Base-by-base conservation (phyloP, 805 yeast species). In the Priceomyces medius region DNA sequence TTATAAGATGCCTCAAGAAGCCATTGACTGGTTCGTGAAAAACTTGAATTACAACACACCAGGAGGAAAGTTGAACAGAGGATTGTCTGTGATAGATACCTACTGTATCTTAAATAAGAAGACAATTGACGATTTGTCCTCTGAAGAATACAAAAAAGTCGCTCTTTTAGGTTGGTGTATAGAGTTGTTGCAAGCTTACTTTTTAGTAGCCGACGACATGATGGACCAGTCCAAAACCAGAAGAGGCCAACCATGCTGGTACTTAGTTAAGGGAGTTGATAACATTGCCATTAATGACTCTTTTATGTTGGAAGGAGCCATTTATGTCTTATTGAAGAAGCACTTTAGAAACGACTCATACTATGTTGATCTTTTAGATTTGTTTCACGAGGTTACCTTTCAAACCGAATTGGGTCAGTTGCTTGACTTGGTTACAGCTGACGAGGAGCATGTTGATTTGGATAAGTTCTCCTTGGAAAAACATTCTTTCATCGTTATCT, bases 201-300 rank as follows among this genome's bases (percentile, higher is more conserved):
- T 93, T 75, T 76, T 93, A 56, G 98, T 93, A 43, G 95, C 98
- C 23, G 99, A 93, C 64, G 99, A 93, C 63, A 93, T 93, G 81
- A 93, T 93, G 99, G 99, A 93, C 65, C 80, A 81, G 53, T 86
- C 96, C 24, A 85, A 88, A 64, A 93, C 99, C 31, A 86, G 99
- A 76, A 84, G 99, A 65, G 99, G 97, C 45, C 97, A 91, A 69
- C 93, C 97, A 51, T 93, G 99, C 68, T 93, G 99, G 99, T 93
- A 89, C 74, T 81, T 76, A 59, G 77, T 70, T 26, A 81, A 78
- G 51, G 80, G 80, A 29, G 97, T 93, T 45, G 88, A 87, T 31
- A 88, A 88, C 62, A 84, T 93, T 61, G 99, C 99, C 45, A 93
- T 93, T 66, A 93, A 93, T 60, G 99, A 93, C 61, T 81, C 99